These are phyloP conservation scores for Alternaria gansuensis DNA, from an alignment of 2,329 filamentous ascomycete species.

Conservation along the genomic window DNA sequence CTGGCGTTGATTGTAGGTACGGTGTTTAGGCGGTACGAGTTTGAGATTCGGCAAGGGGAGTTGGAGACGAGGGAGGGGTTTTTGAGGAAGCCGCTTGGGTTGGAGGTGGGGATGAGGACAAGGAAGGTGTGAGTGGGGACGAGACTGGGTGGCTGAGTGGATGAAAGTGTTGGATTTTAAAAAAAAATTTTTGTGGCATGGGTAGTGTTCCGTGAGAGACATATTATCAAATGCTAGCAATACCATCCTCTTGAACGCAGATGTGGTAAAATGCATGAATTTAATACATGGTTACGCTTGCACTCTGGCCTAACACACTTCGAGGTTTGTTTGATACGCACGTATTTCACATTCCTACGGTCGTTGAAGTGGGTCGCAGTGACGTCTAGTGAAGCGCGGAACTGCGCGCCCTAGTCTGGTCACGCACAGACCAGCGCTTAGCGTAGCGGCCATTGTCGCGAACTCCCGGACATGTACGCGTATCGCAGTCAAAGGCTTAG, in stretches of 20 bases:
- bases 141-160: background rate
- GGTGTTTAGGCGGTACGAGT: slow-evolving; percentile 68
- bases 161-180: too few relatives aligned
- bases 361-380: slow-evolving; percentile 5
- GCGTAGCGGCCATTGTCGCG: slow-evolving; percentile 22
- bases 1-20: slow-evolving; percentile 79
- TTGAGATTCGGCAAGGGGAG: slow-evolving; percentile 63
- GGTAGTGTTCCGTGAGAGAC: background rate
- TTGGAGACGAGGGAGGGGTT: slow-evolving; percentile 85
- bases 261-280: background rate
- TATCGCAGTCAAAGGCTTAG: slow-evolving; percentile 13
- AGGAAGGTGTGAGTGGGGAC: slow-evolving; percentile 39
- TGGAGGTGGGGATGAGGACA: slow-evolving; percentile 70
- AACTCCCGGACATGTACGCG: slow-evolving; percentile 21
- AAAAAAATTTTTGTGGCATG: too few relatives aligned
- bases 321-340: background rate
- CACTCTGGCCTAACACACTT: background rate
- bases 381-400: slow-evolving; percentile 19
- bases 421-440: slow-evolving; percentile 11
- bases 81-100: slow-evolving; percentile 76
- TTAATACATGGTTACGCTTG: too few relatives aligned
- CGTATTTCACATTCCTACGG: background rate
- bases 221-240: background rate
- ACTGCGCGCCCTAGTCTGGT: slow-evolving; percentile 7
- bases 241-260: background rate